Base-by-base conservation (phyloP, 148 eudicot genomes). In the Nepenthes gracilis region DNA sequence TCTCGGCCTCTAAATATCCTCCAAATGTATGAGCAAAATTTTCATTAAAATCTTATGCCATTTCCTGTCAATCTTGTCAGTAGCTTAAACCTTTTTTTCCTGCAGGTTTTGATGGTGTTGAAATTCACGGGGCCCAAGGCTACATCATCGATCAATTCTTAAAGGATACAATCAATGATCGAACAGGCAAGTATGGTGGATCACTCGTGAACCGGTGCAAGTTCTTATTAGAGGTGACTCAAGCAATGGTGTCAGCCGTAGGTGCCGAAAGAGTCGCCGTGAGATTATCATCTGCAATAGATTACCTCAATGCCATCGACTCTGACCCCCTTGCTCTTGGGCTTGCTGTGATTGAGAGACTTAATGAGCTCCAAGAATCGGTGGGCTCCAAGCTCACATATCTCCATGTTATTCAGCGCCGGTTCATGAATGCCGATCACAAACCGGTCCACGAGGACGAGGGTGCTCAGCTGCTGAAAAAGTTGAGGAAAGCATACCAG, bases 341-440 rank as follows among this genome's bases (percentile, higher is more conserved):
- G 47, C 72, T 85, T 2, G 85, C 77, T 9, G 43, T 67, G 9
- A 33, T 40, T 1, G 34, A 65, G 9, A 47, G 9, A 1, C 68
- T 65, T n/a, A 65, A 65, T 40, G n/a, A 65, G n/a, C 67, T 85
- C 48, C 96, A 87, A 62, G 12, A 36, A 3, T 66, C 60, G 0
- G 57, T 53, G 9, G 79, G 82, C 37, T 76, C 79, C 7, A 68
- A 67, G 40, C 74, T 88, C 0, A 60, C 83, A 5, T 91, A 88
- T 54, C 79, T 91, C 47, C 90, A 88, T 35, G 77, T 91, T 35
- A 87, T 90, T 32, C 93, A 88, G 65, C 97, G 93, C 0, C 62
- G 90, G 12, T 85, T 77, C 72, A 77, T 82, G 9, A 80, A 85
- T 33, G 76, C 81, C 32, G 94, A 90, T 0, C 80, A 80, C 32